Conservation (phyloP, 192 early-diverging fungal species). For the Umbelopsis sp. region DNA sequence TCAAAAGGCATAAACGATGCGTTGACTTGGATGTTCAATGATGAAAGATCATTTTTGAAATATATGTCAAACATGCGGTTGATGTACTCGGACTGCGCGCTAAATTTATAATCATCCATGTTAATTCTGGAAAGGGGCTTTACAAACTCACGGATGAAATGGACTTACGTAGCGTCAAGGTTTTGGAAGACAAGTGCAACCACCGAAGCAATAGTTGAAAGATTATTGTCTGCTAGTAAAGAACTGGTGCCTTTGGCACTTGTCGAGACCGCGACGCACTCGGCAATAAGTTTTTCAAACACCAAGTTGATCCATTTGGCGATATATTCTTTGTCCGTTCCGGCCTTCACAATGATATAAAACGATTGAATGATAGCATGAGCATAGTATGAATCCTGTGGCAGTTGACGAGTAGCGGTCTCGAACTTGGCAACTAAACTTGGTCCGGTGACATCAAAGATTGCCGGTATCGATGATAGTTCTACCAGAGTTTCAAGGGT, state of each 20-base stretch:
- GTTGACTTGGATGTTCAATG: conserved; percentile 18
- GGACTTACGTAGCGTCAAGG: conserved; percentile 48
- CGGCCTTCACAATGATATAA: conserved; percentile 42
- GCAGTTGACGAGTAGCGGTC: conserved; percentile 15
- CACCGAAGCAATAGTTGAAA: conserved; percentile 45
- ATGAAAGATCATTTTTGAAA: conserved; percentile 40
- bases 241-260: conserved; percentile 19
- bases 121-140: neutral
- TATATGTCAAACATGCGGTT: conserved; percentile 50
- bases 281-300: conserved; percentile 44
- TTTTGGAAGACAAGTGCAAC: conserved; percentile 44
- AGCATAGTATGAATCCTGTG: conserved; percentile 47
- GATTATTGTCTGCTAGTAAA: conserved; percentile 34
- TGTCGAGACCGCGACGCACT: conserved; percentile 47
- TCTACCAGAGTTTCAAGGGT: conserved; percentile 48
- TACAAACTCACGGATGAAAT: neutral
- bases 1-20: neutral
- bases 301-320: conserved; percentile 42
- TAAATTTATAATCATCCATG: neutral
- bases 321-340: conserved; percentile 40
- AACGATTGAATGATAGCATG: conserved; percentile 50
- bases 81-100: conserved; percentile 46
- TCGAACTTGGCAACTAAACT: conserved; percentile 58
- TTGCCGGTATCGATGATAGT: conserved; percentile 45
- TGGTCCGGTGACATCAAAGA: conserved; percentile 49